Conservation (phyloP, 768 basidiomycete genomes). For the Hebeloma cylindrosporum region DNA sequence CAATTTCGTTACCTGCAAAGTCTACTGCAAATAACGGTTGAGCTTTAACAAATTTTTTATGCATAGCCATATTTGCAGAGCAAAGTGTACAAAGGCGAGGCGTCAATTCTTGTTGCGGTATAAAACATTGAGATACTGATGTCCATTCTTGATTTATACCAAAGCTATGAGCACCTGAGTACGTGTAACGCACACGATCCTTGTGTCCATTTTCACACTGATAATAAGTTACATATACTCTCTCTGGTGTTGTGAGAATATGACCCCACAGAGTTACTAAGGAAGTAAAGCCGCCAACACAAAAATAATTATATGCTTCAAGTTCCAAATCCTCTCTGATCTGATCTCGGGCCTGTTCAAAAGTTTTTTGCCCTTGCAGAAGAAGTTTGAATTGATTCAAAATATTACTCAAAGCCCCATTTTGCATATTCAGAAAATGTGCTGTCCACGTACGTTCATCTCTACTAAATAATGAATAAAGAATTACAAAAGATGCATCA, state of each 20-base stretch:
- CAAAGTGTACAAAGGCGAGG: too few relatives aligned
- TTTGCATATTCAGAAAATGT: neutral
- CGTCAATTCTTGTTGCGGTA: too few relatives aligned
- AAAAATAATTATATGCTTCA: neutral
- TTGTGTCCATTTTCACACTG: neutral
- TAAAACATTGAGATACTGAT: neutral
- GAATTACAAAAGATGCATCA: neutral
- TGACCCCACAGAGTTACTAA: neutral
- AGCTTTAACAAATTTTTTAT: neutral
- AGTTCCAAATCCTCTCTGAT: neutral
- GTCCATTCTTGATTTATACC: neutral
- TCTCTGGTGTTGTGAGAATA: neutral
- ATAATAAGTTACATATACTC: too few relatives aligned
- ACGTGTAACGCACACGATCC: neutral
- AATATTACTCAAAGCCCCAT: neutral
- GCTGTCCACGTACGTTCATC: neutral
- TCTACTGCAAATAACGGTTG: neutral
- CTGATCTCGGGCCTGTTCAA: slow-evolving; percentile 3
- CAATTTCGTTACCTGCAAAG: neutral
- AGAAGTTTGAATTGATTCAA: neutral
- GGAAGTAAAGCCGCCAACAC: neutral
- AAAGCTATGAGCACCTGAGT: neutral
- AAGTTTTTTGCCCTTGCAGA: neutral
- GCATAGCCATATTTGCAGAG: too few relatives aligned
- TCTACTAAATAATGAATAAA: neutral